Evolutionary conservation across 2,329 filamentous ascomycete species (phyloP).

Genomic region (Colletotrichum nymphaeae): DNA sequence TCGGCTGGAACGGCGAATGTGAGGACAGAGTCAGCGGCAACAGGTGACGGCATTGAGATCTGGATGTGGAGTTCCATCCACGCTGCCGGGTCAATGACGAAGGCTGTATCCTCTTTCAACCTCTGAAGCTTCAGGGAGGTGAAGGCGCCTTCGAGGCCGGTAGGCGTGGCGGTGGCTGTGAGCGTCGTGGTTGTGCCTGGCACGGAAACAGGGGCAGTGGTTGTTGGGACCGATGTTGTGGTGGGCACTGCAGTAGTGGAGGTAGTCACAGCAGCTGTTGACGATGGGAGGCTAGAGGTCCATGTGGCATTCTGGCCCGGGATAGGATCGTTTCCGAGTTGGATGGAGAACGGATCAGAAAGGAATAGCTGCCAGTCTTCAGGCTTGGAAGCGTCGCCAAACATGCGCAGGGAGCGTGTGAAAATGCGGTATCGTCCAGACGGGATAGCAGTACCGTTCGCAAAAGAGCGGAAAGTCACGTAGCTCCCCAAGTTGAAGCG

Average conservation of each 20-base stretch:
- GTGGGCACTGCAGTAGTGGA: background rate
- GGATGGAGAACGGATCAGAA: conserved; percentile 42
- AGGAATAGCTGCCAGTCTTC: conserved; percentile 59
- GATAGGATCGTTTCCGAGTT: conserved; percentile 33
- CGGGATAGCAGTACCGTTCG: conserved; percentile 34
- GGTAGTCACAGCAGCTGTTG: conserved; percentile 10
- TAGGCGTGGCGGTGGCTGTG: conserved; percentile 20
- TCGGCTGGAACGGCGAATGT: conserved; percentile 24
- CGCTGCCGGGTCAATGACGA: conserved; percentile 9
- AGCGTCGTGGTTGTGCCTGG: conserved; percentile 33
- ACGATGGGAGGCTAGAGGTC: background rate
- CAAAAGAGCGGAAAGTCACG: conserved; percentile 32
- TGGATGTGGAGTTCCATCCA: conserved; percentile 35
- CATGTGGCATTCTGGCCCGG: conserved; percentile 2
- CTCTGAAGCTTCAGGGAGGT: conserved; percentile 26
- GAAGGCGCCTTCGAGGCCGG: conserved; percentile 23
- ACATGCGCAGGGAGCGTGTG: conserved; percentile 61
- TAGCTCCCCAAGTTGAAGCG: conserved; percentile 32
- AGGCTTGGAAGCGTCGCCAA: conserved; percentile 55
- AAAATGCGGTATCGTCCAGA: conserved; percentile 39
- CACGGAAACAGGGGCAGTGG: conserved; percentile 12
- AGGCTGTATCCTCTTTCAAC: conserved; percentile 1
- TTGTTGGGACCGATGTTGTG: background rate
- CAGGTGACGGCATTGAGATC: conserved; percentile 14
- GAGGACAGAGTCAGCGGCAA: conserved; percentile 12